Evolutionary conservation across 257 asterid species (phyloP), one percentile per base, ranked within the genome.

Genomic region (Penstemon newberryi): DNA sequence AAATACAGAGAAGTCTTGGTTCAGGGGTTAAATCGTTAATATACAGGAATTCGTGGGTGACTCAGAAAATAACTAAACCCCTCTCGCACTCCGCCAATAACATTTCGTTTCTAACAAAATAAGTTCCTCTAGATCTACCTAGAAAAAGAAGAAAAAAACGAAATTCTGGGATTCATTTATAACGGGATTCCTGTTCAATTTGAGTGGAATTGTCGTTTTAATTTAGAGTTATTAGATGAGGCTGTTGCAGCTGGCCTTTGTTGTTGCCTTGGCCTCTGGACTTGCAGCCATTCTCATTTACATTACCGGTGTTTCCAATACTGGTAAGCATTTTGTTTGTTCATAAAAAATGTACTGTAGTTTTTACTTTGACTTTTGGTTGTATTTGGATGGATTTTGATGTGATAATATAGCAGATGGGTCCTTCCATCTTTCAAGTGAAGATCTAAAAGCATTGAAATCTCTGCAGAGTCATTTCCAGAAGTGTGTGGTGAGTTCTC

Each of bases 401-500:
- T 45, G 56, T 53, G 62, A 37, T 52, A 50, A 25, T 68, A 60
- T 59, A 67, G 79, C 73, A 89, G 96, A 77, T 85, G 87, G 65
- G 54, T 54, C 78, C 41, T 18, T 77, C 70, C 79, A 68, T 70
- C 67, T 85, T 45, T 81, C 96, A 0, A 57, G 63, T 49, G 86
- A 84, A 68, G 98, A 89, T 78, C 73, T 81, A 72, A 85, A 85
- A 40, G 90, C 98, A n/a, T 74, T 91, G 77, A 73, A 64, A 69
- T 74, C 89, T 46, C 80, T 91, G 69, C 95, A 77, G 75, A 55
- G 64, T 63, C 79, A 79, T 57, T 91, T 91, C 79, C 81, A 78
- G 75, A 84, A 85, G 84, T 91, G 98, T 67, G 96, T 91, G 87
- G 97, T 91, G 72, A 83, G 96, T 80, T 71, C 45, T 59, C 13